Conservation (phyloP, 192 early-diverging fungal genomes). For the Tieghemiomyces parasiticus region DNA sequence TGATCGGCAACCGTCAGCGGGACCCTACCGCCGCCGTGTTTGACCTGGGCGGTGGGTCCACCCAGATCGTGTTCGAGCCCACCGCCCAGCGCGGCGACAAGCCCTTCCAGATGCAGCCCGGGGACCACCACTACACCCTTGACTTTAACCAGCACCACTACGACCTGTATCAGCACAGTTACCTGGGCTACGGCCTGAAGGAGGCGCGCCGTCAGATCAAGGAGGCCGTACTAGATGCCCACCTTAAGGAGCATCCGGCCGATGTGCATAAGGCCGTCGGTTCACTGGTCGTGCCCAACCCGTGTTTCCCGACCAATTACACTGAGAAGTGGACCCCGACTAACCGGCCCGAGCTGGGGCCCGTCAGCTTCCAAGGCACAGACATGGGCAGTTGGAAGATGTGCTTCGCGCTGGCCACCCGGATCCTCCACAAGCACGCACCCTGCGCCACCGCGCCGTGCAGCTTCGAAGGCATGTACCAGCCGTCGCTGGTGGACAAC, state of each 20-base stretch:
- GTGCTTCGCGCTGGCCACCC: slow-evolving; percentile 32
- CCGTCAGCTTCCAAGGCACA: slow-evolving; percentile 34
- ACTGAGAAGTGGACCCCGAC: slow-evolving; percentile 27
- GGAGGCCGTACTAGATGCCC: slow-evolving; percentile 18
- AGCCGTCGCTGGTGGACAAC: slow-evolving; percentile 53
- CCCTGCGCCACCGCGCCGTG: slow-evolving; percentile 48
- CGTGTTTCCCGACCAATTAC: slow-evolving; percentile 53
- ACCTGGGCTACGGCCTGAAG: slow-evolving; percentile 84
- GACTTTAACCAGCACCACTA: slow-evolving; percentile 56
- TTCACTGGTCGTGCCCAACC: slow-evolving; percentile 31
- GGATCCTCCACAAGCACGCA: slow-evolving; percentile 62
- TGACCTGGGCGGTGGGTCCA: slow-evolving; percentile 94
- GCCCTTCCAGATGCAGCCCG: slow-evolving; percentile 16
- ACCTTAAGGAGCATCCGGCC: slow-evolving; percentile 15
- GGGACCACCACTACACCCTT: slow-evolving; percentile 61
- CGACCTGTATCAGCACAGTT: slow-evolving; percentile 87
- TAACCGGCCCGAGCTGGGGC: slow-evolving; percentile 11
- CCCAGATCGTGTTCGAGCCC: slow-evolving; percentile 97
- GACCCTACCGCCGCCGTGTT: slow-evolving; percentile 69
- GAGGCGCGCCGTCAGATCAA: slow-evolving; percentile 69
- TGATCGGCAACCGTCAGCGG: slow-evolving; percentile 37
- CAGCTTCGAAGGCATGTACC: slow-evolving; percentile 85
- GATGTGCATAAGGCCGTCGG: slow-evolving; percentile 20
- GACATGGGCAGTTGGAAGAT: slow-evolving; percentile 31
- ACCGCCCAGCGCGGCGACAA: slow-evolving; percentile 20